Base-by-base conservation (phyloP, 345 rosid species). In the Aquilaria malaccensis region DNA sequence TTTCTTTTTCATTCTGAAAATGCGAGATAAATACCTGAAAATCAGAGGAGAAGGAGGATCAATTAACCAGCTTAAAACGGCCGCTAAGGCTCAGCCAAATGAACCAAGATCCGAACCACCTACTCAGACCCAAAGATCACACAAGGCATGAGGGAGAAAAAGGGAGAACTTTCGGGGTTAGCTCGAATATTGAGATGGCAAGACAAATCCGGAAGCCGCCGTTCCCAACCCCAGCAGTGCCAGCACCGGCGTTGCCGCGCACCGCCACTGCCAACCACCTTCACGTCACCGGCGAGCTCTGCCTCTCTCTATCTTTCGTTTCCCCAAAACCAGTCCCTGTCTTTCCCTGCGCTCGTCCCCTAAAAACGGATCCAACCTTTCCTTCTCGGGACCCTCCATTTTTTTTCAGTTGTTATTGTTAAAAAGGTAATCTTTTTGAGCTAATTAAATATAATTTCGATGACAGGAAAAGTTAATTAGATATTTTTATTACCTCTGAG, bases 361-460 rank as follows among this genome's bases (percentile, higher is more conserved):
- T 73, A 54, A 55, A 80, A 70, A 56, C 78, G 78, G 80, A 80
- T 80, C 84, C 81, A 71, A 66, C 58, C 37, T 32, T 31, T 33
- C 11, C 10, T 52, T 52, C 58, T 13, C 6, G 30, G 30, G 56
- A 56, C 50, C 50, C 29, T 66, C 15, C 41, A 56, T 50, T 56
- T 32, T 45, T 46, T 52, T 62, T 15, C 2, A 22, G 30, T 1
- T 33, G 14, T 29, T 31, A 14, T 7, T 2, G 11, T 58, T n/a
- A 58, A 56, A 37, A 56, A 33, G 22, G 60, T 37, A 33, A 14
- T 37, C 30, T 37, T 46, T 37, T 22, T 22, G 22, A 22, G 22
- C 22, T 22, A 22, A 22, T 22, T 22, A 22, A 22, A 22, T 22
- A 22, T 22, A 22, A 22, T 22, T 22, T 22, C 22, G 22, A 22